phyloP scores from a whole-genome alignment of 805 yeast genomes.

The Wickerhamiella kurtzmanii region DNA sequence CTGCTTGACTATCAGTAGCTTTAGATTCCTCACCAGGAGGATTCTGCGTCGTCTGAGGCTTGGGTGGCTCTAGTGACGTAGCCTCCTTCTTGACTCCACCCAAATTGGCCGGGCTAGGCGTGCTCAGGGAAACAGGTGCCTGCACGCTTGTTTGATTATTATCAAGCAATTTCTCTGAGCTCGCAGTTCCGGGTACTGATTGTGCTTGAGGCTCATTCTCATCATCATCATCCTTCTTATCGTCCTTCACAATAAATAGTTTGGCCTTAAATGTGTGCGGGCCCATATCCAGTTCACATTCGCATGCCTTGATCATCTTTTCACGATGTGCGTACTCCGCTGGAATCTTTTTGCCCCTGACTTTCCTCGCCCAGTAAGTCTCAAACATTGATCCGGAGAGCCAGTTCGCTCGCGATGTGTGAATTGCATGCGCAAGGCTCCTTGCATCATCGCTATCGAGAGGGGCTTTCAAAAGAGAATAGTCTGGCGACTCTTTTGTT shows the following conservation, averaged over 20 bases:
- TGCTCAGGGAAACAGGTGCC: neutral
- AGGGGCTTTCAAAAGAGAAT: conserved; percentile 48
- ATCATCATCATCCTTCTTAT: conserved; percentile 30
- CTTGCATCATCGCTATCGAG: conserved; percentile 52
- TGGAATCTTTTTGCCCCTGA: conserved; percentile 38
- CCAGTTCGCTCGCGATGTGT: conserved; percentile 61
- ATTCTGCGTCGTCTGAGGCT: too few relatives aligned
- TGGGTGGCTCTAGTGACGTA: too few relatives aligned
- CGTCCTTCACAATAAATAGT: conserved; percentile 69
- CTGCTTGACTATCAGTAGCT: too few relatives aligned
- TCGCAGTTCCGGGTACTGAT: too few relatives aligned
- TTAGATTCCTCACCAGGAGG: too few relatives aligned
- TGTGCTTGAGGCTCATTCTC: conserved; percentile 4
- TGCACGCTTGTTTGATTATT: too few relatives aligned
- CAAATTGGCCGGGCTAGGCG: neutral
- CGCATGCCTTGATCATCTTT: conserved; percentile 78
- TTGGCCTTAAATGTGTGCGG: conserved; percentile 73
- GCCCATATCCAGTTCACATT: conserved; percentile 57
- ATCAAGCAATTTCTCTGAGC: too few relatives aligned
- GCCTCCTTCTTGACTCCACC: too few relatives aligned
- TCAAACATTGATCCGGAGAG: conserved; percentile 54
- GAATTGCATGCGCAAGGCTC: conserved; percentile 39
- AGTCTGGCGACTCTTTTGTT: conserved; percentile 50
- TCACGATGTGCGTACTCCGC: conserved; percentile 49
- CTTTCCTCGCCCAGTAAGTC: conserved; percentile 66